Evolutionary conservation across 106 monocot species (phyloP).

Genomic region (Allium sativum): DNA sequence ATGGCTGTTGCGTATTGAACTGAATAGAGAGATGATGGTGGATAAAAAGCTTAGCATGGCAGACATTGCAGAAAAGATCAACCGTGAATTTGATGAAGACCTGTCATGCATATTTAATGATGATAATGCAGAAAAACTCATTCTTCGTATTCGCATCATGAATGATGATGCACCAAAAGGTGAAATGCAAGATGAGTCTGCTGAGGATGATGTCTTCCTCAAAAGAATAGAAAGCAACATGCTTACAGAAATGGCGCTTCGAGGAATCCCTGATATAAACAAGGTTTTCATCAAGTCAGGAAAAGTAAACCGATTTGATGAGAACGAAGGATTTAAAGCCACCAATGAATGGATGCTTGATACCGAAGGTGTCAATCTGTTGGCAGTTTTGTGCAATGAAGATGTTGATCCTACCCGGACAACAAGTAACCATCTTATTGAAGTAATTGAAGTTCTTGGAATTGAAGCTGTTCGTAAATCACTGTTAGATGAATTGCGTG

Average conservation of each 20-base stretch:
- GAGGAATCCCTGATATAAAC: constrained; percentile 90
- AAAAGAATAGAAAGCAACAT: constrained; percentile 93
- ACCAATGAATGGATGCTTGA: constrained; percentile 77
- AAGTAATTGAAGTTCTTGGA: constrained; percentile 97
- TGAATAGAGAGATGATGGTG: constrained; percentile 95
- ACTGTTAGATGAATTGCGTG: constrained; percentile 89
- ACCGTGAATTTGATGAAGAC: constrained; percentile 84
- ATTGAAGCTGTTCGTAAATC: constrained; percentile 91
- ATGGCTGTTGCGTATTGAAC: constrained; percentile 55
- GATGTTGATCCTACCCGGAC: constrained; percentile 87
- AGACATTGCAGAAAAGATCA: constrained; percentile 91
- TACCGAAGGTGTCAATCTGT: constrained; percentile 86
- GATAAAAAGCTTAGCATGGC: constrained; percentile 98
- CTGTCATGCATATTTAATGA: constrained; percentile 93
- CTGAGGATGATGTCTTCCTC: constrained; percentile 92
- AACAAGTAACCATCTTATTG: constrained; percentile 97
- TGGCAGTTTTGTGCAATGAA: constrained; percentile 92
- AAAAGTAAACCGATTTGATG: constrained; percentile 59
- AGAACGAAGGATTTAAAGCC: constrained; percentile 74
- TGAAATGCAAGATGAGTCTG: constrained; percentile 82
- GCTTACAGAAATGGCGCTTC: constrained; percentile 94
- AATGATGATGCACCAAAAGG: constrained; percentile 94
- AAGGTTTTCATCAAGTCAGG: constrained; percentile 83
- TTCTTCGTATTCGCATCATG: constrained; percentile 89
- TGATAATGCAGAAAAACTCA: constrained; percentile 94